A percentile compares a stretch with the other conserved stretches of the same genome.
These are phyloP conservation scores for Candida khao-thaluensis DNA, from an alignment of 805 yeast species.

Conservation along the genomic window DNA sequence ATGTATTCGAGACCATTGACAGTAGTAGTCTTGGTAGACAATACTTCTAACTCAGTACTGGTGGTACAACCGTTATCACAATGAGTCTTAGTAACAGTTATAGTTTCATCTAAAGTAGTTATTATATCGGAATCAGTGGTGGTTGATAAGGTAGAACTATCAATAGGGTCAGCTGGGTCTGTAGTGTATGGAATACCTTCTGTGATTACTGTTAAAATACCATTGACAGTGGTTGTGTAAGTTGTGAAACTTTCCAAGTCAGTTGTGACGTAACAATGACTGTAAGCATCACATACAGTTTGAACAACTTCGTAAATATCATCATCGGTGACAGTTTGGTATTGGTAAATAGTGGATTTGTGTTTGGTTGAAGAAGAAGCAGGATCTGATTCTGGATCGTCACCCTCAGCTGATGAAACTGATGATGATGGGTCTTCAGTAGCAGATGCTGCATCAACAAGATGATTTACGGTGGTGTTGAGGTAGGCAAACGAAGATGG, in stretches of 20 bases:
- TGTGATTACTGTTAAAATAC: conserved; percentile 38
- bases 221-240: conserved; percentile 37
- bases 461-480: conserved; percentile 11
- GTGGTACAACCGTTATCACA: conserved; percentile 15
- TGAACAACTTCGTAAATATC: conserved; percentile 28
- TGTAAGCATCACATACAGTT: conserved; percentile 32
- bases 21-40: conserved; percentile 30
- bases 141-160: conserved; percentile 14
- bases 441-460: conserved; percentile 8
- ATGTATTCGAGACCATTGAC: conserved; percentile 34
- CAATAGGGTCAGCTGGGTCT: conserved; percentile 7
- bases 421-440: neutral
- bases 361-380: conserved; percentile 15
- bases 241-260: conserved; percentile 31
- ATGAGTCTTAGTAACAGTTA: conserved; percentile 17
- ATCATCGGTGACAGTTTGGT: conserved; percentile 19
- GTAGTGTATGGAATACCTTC: conserved; percentile 27
- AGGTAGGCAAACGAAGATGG: conserved; percentile 23
- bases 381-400: conserved; percentile 11
- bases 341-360: conserved; percentile 13
- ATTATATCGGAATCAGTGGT: conserved; percentile 16
- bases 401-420: conserved; percentile 2
- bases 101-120: conserved; percentile 14
- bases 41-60: conserved; percentile 19
- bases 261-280: conserved; percentile 36